A percentile compares a stretch with the other conserved stretches of the same genome.
These are phyloP conservation scores for Inga laurina DNA, from an alignment of 306 rosid species.

Conservation along the genomic window DNA sequence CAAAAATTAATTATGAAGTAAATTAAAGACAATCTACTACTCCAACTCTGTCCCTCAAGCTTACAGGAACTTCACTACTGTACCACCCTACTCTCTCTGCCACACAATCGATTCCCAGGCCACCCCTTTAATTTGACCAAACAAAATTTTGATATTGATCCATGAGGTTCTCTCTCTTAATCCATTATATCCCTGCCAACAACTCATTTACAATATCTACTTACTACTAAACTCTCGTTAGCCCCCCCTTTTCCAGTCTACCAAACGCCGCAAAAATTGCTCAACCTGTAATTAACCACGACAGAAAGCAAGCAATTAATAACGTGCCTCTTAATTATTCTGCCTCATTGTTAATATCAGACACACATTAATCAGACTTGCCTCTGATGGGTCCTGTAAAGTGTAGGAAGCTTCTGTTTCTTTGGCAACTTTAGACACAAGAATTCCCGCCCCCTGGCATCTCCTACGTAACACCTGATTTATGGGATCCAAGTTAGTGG, in stretches of 20 bases:
- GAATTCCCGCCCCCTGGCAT: slow-evolving; percentile 85
- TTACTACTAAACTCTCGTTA: slow-evolving; percentile 28
- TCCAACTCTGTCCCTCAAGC: slow-evolving; percentile 33
- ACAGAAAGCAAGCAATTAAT: background rate
- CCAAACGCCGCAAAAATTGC: slow-evolving; percentile 74
- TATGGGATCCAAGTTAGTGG: background rate
- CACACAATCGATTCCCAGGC: slow-evolving; percentile 3
- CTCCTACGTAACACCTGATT: slow-evolving; percentile 60
- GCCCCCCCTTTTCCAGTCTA: slow-evolving; percentile 60
- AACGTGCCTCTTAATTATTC: background rate
- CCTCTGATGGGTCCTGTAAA: slow-evolving; percentile 92
- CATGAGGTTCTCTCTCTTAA: slow-evolving; percentile 23
- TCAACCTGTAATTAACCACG: slow-evolving; percentile 53
- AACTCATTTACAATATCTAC: background rate
- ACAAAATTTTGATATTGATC: slow-evolving; percentile 8
- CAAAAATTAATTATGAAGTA: background rate
- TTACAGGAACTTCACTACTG: slow-evolving; percentile 20
- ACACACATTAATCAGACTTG: slow-evolving; percentile 9
- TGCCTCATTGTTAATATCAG: too few species aligned
- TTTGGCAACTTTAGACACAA: slow-evolving; percentile 77
- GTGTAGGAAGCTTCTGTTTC: slow-evolving; percentile 85
- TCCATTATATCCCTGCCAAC: background rate
- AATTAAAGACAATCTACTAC: slow-evolving; percentile 30
- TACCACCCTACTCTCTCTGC: slow-evolving; percentile 32
- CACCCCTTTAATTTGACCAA: slow-evolving; percentile 36